Evolutionary conservation across 768 basidiomycete genomes (phyloP).

Genomic region (Tephrocybe sp.): DNA sequence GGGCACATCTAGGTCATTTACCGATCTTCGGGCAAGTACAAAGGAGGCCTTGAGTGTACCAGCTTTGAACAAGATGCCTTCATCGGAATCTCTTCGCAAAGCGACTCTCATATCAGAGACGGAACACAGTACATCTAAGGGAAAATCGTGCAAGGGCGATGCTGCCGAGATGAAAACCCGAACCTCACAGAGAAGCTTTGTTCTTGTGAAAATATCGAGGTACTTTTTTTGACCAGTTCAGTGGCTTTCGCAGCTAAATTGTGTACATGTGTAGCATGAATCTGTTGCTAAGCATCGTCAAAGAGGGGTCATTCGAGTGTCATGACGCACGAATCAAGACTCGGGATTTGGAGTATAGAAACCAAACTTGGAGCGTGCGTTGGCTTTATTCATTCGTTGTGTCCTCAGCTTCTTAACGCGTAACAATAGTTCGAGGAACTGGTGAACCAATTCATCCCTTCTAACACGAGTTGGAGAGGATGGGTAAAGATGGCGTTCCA

Average conservation of each 20-base stretch:
- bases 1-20: slow-evolving; percentile 66
- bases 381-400: background rate
- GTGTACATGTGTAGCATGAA: slow-evolving; percentile 45
- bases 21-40: slow-evolving; percentile 52
- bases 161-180: slow-evolving; percentile 81
- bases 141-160: slow-evolving; percentile 34
- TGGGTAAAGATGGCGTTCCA: slow-evolving; percentile 85
- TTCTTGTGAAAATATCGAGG: slow-evolving; percentile 75
- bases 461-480: slow-evolving; percentile 73
- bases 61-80: slow-evolving; percentile 34
- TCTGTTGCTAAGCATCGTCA: slow-evolving; percentile 73
- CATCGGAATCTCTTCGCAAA: slow-evolving; percentile 34
- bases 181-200: slow-evolving; percentile 80
- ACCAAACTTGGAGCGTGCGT: slow-evolving; percentile 80
- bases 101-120: slow-evolving; percentile 10
- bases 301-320: slow-evolving; percentile 83
- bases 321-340: slow-evolving; percentile 78
- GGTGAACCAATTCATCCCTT: slow-evolving; percentile 77
- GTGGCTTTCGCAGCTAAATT: background rate
- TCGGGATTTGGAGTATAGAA: slow-evolving; percentile 76
- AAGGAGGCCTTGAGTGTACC: slow-evolving; percentile 22
- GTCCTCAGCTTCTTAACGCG: slow-evolving; percentile 5
- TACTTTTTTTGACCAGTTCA: slow-evolving; percentile 18
- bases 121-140: slow-evolving; percentile 14
- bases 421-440: slow-evolving; percentile 67